Evolutionary conservation across 108 stramenopile genomes (phyloP), one percentile per base, ranked within the genome.

Genomic region (Fragilaria radians): DNA sequence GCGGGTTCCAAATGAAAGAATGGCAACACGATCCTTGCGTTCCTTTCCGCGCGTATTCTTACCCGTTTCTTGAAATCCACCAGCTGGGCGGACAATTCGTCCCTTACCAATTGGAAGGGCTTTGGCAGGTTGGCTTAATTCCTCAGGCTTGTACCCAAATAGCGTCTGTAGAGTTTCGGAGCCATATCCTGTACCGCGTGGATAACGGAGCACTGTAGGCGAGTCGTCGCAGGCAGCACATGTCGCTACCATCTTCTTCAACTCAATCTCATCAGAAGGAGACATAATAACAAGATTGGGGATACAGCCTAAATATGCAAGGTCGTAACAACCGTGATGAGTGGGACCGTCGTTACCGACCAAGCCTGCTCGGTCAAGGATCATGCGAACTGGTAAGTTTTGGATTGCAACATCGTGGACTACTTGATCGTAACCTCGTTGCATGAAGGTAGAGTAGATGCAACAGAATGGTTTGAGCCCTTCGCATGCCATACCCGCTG

Each of bases 291-390:
- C 93, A 48, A 97, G 76, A 59, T 94, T 85, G 45, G 96, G 96
- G 51, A 97, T 88, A 65, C 92, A 91, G 26, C 95, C 96, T 31
- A 96, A 31, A 71, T 97, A 97, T 24, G 87, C 72, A 50, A 96
- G 73, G 70, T 96, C 95, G 74, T 90, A 96, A 57, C 89, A 86
- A 18, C 94, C 96, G 65, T 97, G 96, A 70, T 97, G 96, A 1
- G 96, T 97, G 5, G 96, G 95, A 14, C 96, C 96, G 68, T 96
- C 96, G 62, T 97, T 97, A 47, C 96, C 96, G 5, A 97, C 96
- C 30, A 97, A 79, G 24, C 96, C 96, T 5, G 93, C 96, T 11
- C 96, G 78, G 59, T 97, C 96, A 45, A 97, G 68, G 48, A 97
- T 94, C 79, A 97, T 77, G 46, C 96, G 74, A 11, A 97, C 96